Conservation (phyloP, 148 eudicot species). For the Suaeda aralocaspica region DNA sequence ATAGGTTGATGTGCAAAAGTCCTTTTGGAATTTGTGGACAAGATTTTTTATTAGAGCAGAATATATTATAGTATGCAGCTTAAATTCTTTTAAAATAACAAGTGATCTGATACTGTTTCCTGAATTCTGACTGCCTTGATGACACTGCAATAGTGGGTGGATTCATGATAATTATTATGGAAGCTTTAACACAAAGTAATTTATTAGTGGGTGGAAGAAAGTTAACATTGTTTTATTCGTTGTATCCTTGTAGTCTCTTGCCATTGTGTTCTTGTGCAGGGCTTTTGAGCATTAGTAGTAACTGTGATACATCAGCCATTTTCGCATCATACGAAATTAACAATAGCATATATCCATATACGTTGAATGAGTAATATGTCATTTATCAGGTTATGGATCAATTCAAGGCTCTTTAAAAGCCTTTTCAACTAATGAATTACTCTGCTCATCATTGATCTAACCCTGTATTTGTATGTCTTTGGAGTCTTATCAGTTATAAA, state of each 20-base stretch:
- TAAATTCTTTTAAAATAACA: too few relatives aligned
- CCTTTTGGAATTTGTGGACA: background rate
- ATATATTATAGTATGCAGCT: too few relatives aligned
- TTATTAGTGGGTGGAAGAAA: background rate
- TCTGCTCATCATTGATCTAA: background rate
- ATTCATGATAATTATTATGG: background rate
- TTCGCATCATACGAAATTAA: too few relatives aligned
- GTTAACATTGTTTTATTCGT: background rate
- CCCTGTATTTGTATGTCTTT: background rate
- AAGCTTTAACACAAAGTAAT: background rate
- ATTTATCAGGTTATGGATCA: background rate
- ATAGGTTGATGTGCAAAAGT: background rate
- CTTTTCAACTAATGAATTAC: background rate
- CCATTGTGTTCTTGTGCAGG: background rate
- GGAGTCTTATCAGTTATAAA: background rate
- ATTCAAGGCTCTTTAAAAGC: background rate
- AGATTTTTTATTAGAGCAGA: background rate
- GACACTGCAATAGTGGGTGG: conserved; percentile 1
- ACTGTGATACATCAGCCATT: background rate
- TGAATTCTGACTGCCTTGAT: background rate
- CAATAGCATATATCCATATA: too few relatives aligned
- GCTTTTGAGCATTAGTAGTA: background rate
- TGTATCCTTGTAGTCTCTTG: background rate
- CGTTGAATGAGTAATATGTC: background rate
- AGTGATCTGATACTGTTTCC: background rate